Evolutionary conservation across 129 eudicot species (phyloP).

Genomic region (Flaveria trinervia): DNA sequence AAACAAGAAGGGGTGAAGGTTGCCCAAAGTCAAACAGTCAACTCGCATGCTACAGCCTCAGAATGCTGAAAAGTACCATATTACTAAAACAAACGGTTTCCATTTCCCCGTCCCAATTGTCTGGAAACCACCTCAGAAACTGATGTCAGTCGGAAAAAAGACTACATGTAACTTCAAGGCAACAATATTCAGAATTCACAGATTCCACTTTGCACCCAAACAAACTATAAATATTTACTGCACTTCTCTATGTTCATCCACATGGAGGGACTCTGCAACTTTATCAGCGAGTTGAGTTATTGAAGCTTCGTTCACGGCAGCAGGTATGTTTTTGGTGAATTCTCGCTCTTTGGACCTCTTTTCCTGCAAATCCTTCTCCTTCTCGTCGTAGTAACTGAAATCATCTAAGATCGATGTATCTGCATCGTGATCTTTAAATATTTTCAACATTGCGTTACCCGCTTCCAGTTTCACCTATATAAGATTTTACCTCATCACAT

Average conservation of each 20-base stretch:
- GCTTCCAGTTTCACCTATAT: conserved; percentile 73
- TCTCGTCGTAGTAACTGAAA: conserved; percentile 69
- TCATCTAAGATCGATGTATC: conserved; percentile 71
- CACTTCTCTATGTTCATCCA: conserved; percentile 53
- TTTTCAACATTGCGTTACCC: conserved; percentile 73
- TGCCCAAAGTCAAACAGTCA: conserved; percentile 36
- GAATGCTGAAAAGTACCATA: conserved; percentile 13
- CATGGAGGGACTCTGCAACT: conserved; percentile 55
- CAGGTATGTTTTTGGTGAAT: conserved; percentile 38
- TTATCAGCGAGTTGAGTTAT: conserved; percentile 61
- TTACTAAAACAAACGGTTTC: conserved; percentile 28
- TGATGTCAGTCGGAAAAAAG: conserved; percentile 27
- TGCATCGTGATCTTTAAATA: conserved; percentile 71
- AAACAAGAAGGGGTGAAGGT: conserved; percentile 34
- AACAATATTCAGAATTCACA: conserved; percentile 32
- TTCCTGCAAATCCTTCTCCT: conserved; percentile 74
- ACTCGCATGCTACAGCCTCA: conserved; percentile 29
- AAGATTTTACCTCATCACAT: neutral
- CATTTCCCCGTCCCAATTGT: conserved; percentile 18
- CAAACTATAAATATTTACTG: conserved; percentile 32
- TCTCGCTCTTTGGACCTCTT: conserved; percentile 64
- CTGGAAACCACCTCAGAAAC: conserved; percentile 15
- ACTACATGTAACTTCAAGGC: conserved; percentile 20
- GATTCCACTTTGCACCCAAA: conserved; percentile 17
- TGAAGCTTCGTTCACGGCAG: conserved; percentile 38